Conservation (phyloP, 208 protist species). For the Crithidia mellificae region DNA sequence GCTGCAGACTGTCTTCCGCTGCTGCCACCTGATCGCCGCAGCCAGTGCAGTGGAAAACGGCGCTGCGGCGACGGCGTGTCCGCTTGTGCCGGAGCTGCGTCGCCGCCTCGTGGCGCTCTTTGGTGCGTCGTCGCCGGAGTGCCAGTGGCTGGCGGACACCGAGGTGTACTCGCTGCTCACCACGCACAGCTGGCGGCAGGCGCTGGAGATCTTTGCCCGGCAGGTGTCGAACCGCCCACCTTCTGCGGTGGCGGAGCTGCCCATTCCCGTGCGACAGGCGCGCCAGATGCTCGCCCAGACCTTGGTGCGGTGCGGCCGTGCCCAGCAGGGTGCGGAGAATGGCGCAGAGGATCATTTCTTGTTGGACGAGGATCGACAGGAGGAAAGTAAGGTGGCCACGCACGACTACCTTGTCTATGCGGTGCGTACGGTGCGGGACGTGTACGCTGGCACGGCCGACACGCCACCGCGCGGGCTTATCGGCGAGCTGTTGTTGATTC, state of each 20-base stretch:
- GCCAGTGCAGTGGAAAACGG: background rate
- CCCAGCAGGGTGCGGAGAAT: background rate
- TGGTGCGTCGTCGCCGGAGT: slow-evolving; percentile 52
- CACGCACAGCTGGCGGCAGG: slow-evolving; percentile 36
- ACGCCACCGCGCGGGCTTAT: slow-evolving; percentile 27
- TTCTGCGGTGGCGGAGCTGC: slow-evolving; percentile 48
- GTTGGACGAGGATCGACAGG: slow-evolving; percentile 55
- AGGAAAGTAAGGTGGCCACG: slow-evolving; percentile 21
- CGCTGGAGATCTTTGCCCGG: slow-evolving; percentile 47
- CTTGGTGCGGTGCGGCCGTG: slow-evolving; percentile 43
- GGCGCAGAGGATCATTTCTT: slow-evolving; percentile 33
- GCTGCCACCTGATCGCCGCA: slow-evolving; percentile 59
- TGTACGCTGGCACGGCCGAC: slow-evolving; percentile 28
- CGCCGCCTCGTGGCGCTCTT: slow-evolving; percentile 38
- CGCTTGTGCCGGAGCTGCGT: slow-evolving; percentile 37
- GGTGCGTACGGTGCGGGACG: slow-evolving; percentile 21
- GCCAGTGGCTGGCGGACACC: slow-evolving; percentile 73
- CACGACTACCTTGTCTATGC: slow-evolving; percentile 14
- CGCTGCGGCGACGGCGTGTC: background rate
- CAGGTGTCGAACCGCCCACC: slow-evolving; percentile 38
- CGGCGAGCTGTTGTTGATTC: slow-evolving; percentile 55
- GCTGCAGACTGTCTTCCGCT: slow-evolving; percentile 81
- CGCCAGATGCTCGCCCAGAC: slow-evolving; percentile 41
- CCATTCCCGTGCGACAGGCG: slow-evolving; percentile 65
- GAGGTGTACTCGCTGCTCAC: slow-evolving; percentile 62